phyloP scores from a whole-genome alignment of 495 filamentous ascomycete genomes.

The Diplogelasinospora grovesii region DNA sequence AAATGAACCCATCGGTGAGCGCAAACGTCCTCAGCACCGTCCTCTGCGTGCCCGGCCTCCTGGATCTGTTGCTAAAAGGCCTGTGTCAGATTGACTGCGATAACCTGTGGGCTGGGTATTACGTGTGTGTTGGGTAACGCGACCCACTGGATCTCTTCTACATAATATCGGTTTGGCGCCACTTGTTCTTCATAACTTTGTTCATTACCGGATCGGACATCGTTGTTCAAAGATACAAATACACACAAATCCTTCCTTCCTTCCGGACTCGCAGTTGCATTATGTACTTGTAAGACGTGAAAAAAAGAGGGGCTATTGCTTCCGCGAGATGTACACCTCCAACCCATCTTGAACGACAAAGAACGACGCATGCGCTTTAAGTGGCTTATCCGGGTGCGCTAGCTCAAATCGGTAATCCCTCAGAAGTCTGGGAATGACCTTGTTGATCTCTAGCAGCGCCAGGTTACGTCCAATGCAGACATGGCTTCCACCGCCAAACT shows the following conservation, averaged over 20 bases:
- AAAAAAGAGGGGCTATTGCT: too few species aligned
- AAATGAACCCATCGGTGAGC: conserved; percentile 23
- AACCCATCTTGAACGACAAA: conserved; percentile 49
- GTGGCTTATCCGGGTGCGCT: conserved; percentile 34
- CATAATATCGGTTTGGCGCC: too few species aligned
- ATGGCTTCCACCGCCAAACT: conserved; percentile 49
- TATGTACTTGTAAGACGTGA: background rate
- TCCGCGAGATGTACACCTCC: conserved; percentile 36
- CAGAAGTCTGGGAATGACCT: conserved; percentile 44
- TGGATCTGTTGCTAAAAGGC: conserved; percentile 17
- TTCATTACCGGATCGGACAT: too few species aligned
- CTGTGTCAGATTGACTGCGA: conserved; percentile 27
- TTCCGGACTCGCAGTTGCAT: background rate
- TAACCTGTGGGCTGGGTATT: conserved; percentile 21
- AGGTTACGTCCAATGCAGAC: conserved; percentile 51
- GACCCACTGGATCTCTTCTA: too few species aligned
- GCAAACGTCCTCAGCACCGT: conserved; percentile 3
- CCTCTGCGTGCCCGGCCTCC: conserved; percentile 12
- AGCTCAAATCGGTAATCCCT: conserved; percentile 47
- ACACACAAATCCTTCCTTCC: too few species aligned
- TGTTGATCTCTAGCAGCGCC: conserved; percentile 51
- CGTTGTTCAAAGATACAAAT: too few species aligned
- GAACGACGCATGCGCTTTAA: conserved; percentile 46
- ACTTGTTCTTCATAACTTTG: too few species aligned
- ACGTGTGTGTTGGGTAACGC: conserved; percentile 21